phyloP scores from a whole-genome alignment of 768 basidiomycete genomes.

The Suillus sp. region DNA sequence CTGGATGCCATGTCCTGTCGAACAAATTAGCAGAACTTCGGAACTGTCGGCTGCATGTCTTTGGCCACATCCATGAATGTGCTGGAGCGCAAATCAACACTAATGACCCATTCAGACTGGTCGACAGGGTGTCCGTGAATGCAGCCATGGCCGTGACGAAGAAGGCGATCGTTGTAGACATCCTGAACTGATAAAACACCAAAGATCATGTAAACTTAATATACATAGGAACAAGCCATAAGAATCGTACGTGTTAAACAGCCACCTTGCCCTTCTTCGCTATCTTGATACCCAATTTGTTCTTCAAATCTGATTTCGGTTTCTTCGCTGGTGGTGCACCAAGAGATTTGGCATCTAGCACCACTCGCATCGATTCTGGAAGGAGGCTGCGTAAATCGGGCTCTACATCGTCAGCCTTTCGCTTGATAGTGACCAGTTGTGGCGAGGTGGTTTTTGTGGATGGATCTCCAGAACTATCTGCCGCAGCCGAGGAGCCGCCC shows the following conservation, averaged over 20 bases:
- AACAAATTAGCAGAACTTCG: slow-evolving; percentile 39
- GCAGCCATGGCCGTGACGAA: slow-evolving; percentile 42
- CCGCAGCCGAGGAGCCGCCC: slow-evolving; percentile 24
- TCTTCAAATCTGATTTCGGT: slow-evolving; percentile 62
- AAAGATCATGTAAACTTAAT: slow-evolving; percentile 17
- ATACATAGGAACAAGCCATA: slow-evolving; percentile 15
- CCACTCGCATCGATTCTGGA: slow-evolving; percentile 62
- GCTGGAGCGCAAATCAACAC: slow-evolving; percentile 42
- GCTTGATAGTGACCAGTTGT: slow-evolving; percentile 71
- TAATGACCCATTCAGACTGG: slow-evolving; percentile 10
- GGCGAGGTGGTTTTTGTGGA: slow-evolving; percentile 21
- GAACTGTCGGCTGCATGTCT: slow-evolving; percentile 52
- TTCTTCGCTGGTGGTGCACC: slow-evolving; percentile 53
- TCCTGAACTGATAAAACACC: slow-evolving; percentile 34
- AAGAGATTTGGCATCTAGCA: slow-evolving; percentile 53
- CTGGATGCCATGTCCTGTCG: slow-evolving; percentile 54
- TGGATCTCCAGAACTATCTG: slow-evolving; percentile 24
- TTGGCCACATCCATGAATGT: slow-evolving; percentile 73
- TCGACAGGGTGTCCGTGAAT: slow-evolving; percentile 45
- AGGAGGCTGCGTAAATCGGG: slow-evolving; percentile 70
- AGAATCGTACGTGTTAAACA: slow-evolving; percentile 23
- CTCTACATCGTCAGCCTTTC: slow-evolving; percentile 80
- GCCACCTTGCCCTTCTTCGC: slow-evolving; percentile 50
- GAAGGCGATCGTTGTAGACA: slow-evolving; percentile 47
- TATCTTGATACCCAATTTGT: slow-evolving; percentile 73